Evolutionary conservation across 441 rosid species (phyloP), one percentile per base, ranked within the genome.

Genomic region (Pelargonium citronellum): DNA sequence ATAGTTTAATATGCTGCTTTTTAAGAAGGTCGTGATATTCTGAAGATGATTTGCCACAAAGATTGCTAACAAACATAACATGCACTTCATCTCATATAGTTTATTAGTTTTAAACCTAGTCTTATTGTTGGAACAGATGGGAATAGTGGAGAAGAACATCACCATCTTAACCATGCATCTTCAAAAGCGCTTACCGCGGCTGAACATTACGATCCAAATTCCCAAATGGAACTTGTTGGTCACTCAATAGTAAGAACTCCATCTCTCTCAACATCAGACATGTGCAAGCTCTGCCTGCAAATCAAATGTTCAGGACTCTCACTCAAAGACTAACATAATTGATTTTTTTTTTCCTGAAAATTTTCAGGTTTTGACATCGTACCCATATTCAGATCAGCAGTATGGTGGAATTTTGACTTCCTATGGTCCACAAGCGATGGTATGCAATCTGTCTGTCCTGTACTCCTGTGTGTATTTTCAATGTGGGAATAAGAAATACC

Each of bases 151-250:
- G 77, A 75, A 49, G 57, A 49, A 49, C 57, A 70, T 49, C 61
- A 66, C 81, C 71, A 76, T 67, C 76, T 67, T 64, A 74, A 83
- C 60, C 77, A 74, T 74, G 55, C 74, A 70, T 55, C 78, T 5
- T 27, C 85, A 69, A 44, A 67, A 34, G 41, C 83, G 53, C 71
- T 64, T 63, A 12, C 75, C 5, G 72, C 72, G 71, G 79, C 68
- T 19, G 85, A 74, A 74, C 79, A 76, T 64, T 67, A 73, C 69
- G 87, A 82, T 66, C 75, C 75, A 13, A 84, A 80, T 77, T 83
- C 87, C 62, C 86, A 83, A 39, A 81, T 78, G 88, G 90, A 84
- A 79, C 85, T 84, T 61, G 87, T 83, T 16, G 88, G 92, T 65
- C 90, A 84, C 81, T 86, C 90, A 44, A 81, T 87, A 69, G 91